These are phyloP conservation scores for Talaromyces amestolkiae DNA, from an alignment of 2,329 filamentous ascomycete genomes.

Conservation along the genomic window DNA sequence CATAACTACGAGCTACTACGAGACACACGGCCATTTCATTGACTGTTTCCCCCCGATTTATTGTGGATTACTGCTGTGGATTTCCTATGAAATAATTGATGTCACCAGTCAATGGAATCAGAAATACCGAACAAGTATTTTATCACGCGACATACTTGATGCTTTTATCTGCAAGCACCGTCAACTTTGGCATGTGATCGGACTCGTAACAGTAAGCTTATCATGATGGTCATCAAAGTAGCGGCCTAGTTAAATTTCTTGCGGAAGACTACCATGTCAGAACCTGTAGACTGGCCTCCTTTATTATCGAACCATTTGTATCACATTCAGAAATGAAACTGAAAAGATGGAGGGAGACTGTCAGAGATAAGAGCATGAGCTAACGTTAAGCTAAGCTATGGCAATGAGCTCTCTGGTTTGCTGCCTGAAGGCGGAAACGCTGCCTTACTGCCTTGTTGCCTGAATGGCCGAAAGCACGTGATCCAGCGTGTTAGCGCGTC, in stretches of 20 bases:
- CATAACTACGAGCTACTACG: neutral
- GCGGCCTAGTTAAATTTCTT: neutral
- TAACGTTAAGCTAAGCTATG: neutral
- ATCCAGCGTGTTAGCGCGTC: slow-evolving; percentile 20
- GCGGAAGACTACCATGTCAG: neutral
- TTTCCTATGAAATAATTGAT: neutral
- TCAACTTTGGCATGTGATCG: slow-evolving; percentile 5
- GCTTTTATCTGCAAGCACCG: neutral
- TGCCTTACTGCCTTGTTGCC: slow-evolving; percentile 7
- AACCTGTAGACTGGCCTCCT: neutral
- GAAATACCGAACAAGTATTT: neutral
- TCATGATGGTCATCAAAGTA: neutral
- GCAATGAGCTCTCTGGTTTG: neutral
- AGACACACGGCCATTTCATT: no score
- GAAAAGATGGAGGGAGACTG: neutral
- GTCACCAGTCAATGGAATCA: neutral
- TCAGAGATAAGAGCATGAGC: neutral
- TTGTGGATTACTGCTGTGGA: neutral
- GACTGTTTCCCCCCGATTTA: neutral
- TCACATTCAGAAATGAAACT: neutral
- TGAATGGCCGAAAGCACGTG: slow-evolving; percentile 22
- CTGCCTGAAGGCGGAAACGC: neutral
- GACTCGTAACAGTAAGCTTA: neutral
- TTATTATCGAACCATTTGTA: neutral
- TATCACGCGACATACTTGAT: neutral